A percentile compares a stretch with the other conserved stretches of the same genome.
These are phyloP conservation scores for Hanseniaspora thailandica DNA, from an alignment of 805 yeast species.

Conservation along the genomic window DNA sequence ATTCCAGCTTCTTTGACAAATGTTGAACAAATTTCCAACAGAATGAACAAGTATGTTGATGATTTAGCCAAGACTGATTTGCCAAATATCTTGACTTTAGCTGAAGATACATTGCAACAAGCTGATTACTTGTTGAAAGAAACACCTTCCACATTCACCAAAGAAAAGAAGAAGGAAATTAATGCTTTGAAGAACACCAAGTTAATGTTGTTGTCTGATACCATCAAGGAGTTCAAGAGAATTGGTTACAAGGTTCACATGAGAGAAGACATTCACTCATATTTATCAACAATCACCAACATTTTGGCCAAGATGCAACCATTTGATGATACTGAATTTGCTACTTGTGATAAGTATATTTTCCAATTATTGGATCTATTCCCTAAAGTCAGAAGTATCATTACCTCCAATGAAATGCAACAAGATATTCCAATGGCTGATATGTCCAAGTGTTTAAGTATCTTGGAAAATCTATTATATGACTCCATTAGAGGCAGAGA, in stretches of 20 bases:
- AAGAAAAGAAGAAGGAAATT: constrained; percentile 60
- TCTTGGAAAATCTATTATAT: constrained; percentile 57
- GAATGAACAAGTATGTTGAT: constrained; percentile 41
- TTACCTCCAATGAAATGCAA: constrained; percentile 48
- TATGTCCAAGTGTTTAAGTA: constrained; percentile 64
- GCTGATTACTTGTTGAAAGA: constrained; percentile 57
- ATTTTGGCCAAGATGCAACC: constrained; percentile 47
- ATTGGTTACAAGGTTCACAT: constrained; percentile 64
- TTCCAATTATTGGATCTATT: constrained; percentile 64
- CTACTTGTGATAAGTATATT: constrained; percentile 43
- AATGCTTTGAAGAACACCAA: constrained; percentile 74
- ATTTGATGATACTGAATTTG: constrained; percentile 32
- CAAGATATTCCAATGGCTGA: constrained; percentile 51
- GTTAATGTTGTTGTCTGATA: constrained; percentile 61
- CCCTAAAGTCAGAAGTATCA: constrained; percentile 62
- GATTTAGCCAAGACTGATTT: constrained; percentile 27
- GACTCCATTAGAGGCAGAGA: constrained; percentile 44
- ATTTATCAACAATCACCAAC: constrained; percentile 50
- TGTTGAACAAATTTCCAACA: constrained; percentile 38
- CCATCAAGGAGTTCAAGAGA: constrained; percentile 58
- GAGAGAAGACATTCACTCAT: constrained; percentile 51
- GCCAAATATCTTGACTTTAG: constrained; percentile 44
- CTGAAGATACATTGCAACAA: constrained; percentile 42
- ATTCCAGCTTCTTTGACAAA: constrained; percentile 50
- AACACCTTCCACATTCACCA: constrained; percentile 61